Conservation (phyloP, 2,329 filamentous ascomycete species). For the Trichoderma endophyticum region DNA sequence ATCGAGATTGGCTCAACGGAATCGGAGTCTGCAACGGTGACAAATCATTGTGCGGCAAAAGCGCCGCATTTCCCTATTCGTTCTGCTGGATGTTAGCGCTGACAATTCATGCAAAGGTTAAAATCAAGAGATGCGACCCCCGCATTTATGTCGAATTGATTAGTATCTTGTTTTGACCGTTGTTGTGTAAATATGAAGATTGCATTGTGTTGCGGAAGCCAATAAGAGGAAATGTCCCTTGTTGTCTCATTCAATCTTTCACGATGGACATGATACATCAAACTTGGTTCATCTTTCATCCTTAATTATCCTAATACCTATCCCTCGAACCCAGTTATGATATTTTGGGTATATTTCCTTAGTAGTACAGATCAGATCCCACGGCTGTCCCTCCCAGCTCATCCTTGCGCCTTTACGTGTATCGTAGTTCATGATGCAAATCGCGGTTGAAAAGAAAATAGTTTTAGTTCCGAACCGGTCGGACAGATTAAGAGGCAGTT, state of each 20-base stretch:
- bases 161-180: neutral
- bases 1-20: neutral
- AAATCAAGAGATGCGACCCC: neutral
- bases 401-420: constrained; percentile 9
- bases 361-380: neutral
- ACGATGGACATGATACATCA: neutral
- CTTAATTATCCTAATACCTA: neutral
- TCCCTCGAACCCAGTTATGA: neutral
- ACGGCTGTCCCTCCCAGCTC: neutral
- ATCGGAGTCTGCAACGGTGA: neutral
- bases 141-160: neutral
- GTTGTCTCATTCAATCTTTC: neutral
- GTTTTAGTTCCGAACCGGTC: constrained; percentile 13
- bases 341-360: constrained; percentile 13
- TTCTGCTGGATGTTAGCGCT: constrained; percentile 7
- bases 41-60: constrained; percentile 9
- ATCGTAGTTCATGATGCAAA: constrained; percentile 14
- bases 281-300: neutral
- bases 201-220: neutral
- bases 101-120: neutral
- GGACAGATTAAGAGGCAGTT: constrained; percentile 2
- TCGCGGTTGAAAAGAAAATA: constrained; percentile 1
- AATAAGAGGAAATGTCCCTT: neutral
- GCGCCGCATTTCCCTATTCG: neutral
- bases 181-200: neutral